These are phyloP conservation scores for Willaertia magna DNA, from an alignment of 208 protist species.

Conservation along the genomic window DNA sequence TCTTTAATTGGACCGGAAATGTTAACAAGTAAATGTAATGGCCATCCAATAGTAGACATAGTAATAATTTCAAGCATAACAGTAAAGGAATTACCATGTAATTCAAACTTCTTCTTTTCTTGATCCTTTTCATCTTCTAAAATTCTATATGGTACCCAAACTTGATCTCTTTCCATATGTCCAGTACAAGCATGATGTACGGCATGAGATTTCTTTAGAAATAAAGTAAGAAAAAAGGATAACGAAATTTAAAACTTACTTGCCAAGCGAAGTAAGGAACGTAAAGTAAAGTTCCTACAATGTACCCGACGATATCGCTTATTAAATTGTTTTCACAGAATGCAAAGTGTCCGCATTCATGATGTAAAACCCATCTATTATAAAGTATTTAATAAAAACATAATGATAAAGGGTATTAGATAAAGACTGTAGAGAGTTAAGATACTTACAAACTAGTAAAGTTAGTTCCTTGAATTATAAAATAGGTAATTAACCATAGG, in stretches of 20 bases:
- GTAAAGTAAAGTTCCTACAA: not conserved
- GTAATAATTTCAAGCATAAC: not conserved
- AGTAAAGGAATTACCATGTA: not conserved
- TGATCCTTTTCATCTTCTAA: not conserved
- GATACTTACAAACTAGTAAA: not conserved
- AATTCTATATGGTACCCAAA: not conserved
- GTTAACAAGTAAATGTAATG: not conserved
- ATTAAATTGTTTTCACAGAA: not conserved
- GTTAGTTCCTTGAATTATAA: not conserved
- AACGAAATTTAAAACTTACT: too few species aligned
- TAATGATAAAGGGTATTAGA: not conserved
- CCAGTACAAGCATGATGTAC: not conserved
- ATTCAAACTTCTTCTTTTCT: not conserved
- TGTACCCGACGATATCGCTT: not conserved
- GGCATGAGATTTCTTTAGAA: not conserved
- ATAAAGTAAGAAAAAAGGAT: too few species aligned
- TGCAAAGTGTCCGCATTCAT: slow-evolving; percentile 6
- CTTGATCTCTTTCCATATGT: not conserved
- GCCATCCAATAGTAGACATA: not conserved
- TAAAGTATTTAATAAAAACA: not conserved
- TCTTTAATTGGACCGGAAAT: not conserved
- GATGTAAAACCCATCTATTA: too few species aligned
- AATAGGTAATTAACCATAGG: not conserved
- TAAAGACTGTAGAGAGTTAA: not conserved
- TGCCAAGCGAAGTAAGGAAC: slow-evolving; percentile 7